Evolutionary conservation across 352 stramenopile species (phyloP), one percentile per base, ranked within the genome.

Genomic region (Phytophthora macrochlamydospora): DNA sequence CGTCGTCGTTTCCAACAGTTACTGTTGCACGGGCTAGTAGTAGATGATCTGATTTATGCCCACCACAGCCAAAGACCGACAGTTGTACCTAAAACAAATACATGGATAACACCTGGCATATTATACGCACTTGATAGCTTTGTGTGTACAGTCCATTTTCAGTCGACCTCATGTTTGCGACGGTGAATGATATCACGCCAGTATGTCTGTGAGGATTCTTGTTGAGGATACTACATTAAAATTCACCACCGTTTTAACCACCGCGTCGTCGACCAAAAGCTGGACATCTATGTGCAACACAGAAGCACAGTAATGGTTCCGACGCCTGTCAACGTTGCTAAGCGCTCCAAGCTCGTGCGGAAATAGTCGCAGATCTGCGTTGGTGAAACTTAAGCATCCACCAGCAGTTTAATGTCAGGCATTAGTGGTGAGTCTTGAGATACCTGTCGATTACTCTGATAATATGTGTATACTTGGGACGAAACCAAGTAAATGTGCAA

Each of bases 361-460:
- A 67, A 61, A 45, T 51, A 56, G 5, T 61, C 18, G 44, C 56
- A 67, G 3, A 67, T 24, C 14, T 44, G 55, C 14, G 59, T 18
- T 2, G 31, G 50, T 7, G 43, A 33, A 8, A 46, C 45, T 3
- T 68, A 6, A 1, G 52, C 28, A 35, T 62, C 13, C 2, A 62
- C 18, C n/a, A 62, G 37, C 8, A 67, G 12, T 24, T 68, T 13
- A 28, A 68, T 48, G 2, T 53, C 60, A 2, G 45, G 53, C 3
- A 62, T 50, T 2, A 62, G 31, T 2, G 51, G 13, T 31, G 44
- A 52, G 3, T 48, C 4, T 14, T 13, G 1, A 6, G 59, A 12
- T 30, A 67, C 44, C 60, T 57, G 59, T 32, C 51, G 59, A 61
- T 59, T 67, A 67, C 59, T 43, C 56, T 51, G 51, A 14, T 67